Conservation (phyloP, 495 filamentous ascomycete genomes). For the Penicillium cinerascens region DNA sequence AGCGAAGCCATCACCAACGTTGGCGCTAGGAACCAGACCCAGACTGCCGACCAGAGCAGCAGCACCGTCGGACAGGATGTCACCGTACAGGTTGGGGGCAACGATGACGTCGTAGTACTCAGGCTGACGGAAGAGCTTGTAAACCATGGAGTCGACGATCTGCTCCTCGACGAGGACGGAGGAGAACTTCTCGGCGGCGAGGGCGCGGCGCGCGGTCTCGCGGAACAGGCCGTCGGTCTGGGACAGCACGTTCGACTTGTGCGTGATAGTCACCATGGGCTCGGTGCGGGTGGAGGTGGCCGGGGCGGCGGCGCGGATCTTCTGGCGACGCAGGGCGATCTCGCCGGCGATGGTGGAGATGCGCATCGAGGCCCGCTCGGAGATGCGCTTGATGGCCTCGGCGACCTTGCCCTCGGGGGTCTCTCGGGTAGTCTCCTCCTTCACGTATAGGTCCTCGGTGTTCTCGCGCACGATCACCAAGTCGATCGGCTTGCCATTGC, state of each 20-base stretch:
- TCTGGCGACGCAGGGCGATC: slow-evolving; percentile 82
- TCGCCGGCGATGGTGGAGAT: slow-evolving; percentile 93
- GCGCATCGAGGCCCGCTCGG: slow-evolving; percentile 71
- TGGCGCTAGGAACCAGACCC: slow-evolving; percentile 91
- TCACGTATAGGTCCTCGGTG: slow-evolving; percentile 98
- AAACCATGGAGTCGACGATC: slow-evolving; percentile 98
- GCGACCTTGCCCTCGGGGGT: slow-evolving; percentile 76
- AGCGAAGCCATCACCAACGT: slow-evolving; percentile 90
- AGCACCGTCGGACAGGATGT: slow-evolving; percentile 93
- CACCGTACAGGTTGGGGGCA: slow-evolving; percentile 95
- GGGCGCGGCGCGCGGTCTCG: slow-evolving; percentile 66
- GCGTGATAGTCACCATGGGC: slow-evolving; percentile 90
- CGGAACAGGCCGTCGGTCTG: slow-evolving; percentile 98
- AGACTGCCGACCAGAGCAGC: slow-evolving; percentile 92
- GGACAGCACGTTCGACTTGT: slow-evolving; percentile 96
- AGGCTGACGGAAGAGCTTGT: slow-evolving; percentile 97
- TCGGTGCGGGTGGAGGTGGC: slow-evolving; percentile 54
- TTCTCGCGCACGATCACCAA: slow-evolving; percentile 98
- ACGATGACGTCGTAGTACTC: slow-evolving; percentile 95
- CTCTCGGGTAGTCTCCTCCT: slow-evolving; percentile 83
- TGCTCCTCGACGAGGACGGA: slow-evolving; percentile 83
- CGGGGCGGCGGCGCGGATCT: slow-evolving; percentile 57
- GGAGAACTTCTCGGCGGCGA: slow-evolving; percentile 59
- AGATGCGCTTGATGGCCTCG: slow-evolving; percentile 96
- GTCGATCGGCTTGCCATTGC: slow-evolving; percentile 68